Conservation (phyloP, 495 filamentous ascomycete species). For the Aspergillus avenaceus region DNA sequence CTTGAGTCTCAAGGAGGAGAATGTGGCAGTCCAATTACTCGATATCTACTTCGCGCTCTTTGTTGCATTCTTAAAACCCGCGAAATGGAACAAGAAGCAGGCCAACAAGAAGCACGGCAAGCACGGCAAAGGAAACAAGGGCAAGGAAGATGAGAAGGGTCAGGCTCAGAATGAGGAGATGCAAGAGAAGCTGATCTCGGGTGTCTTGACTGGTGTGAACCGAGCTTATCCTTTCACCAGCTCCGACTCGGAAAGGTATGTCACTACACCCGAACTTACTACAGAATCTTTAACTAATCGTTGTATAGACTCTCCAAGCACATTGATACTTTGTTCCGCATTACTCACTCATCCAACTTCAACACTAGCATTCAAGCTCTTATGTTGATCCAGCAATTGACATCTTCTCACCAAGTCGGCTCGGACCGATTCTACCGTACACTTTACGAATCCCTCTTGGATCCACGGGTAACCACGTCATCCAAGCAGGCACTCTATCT, state of each 20-base stretch:
- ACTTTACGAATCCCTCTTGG: constrained; percentile 89
- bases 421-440: constrained; percentile 92
- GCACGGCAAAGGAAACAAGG: constrained; percentile 24
- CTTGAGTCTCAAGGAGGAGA: constrained; percentile 73
- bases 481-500: constrained; percentile 95
- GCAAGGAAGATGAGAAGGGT: constrained; percentile 49
- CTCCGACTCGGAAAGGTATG: constrained; percentile 68
- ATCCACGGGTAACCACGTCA: constrained; percentile 79
- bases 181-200: constrained; percentile 85
- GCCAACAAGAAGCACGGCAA: constrained; percentile 23
- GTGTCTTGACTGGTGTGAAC: constrained; percentile 89
- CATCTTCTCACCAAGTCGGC: constrained; percentile 67
- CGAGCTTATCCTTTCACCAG: constrained; percentile 90
- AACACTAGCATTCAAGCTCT: constrained; percentile 96
- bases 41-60: constrained; percentile 90
- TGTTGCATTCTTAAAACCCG: constrained; percentile 64
- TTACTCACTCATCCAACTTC: constrained; percentile 97
- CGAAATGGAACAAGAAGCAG: constrained; percentile 30
- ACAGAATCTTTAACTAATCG: constrained; percentile 12
- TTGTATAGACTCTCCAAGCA: constrained; percentile 67
- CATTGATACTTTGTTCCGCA: constrained; percentile 86
- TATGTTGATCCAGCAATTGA: constrained; percentile 92
- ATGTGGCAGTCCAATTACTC: constrained; percentile 74
- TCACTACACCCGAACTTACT: constrained; percentile 4
- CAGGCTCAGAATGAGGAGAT: constrained; percentile 57